Conservation (phyloP, 176 grass and related monocot species). For the Canna indica region DNA sequence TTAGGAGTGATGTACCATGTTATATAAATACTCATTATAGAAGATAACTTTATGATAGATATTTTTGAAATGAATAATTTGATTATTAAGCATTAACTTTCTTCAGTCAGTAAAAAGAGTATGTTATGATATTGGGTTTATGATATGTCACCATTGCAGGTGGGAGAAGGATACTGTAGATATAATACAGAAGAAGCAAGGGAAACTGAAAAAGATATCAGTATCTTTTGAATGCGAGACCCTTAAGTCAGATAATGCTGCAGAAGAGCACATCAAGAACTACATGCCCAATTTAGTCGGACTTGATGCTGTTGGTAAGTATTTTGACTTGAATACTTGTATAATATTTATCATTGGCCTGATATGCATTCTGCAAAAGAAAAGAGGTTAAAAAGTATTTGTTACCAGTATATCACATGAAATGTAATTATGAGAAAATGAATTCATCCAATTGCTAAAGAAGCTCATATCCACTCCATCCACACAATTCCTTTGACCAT, state of each 20-base stretch:
- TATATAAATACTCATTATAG: too few species aligned
- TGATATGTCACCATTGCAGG: slow-evolving; percentile 22
- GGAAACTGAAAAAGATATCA: slow-evolving; percentile 36
- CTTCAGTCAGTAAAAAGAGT: background rate
- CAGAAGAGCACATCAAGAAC: slow-evolving; percentile 62
- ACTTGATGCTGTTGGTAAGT: slow-evolving; percentile 72
- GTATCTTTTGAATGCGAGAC: slow-evolving; percentile 76
- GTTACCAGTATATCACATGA: background rate
- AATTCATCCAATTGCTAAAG: background rate
- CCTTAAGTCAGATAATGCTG: slow-evolving; percentile 71
- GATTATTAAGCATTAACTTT: background rate
- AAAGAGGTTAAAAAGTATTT: too few species aligned
- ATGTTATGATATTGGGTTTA: background rate
- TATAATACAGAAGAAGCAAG: slow-evolving; percentile 64
- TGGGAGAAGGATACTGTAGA: slow-evolving; percentile 78
- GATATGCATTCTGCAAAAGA: background rate
- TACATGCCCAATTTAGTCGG: slow-evolving; percentile 79
- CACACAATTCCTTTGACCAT: background rate
- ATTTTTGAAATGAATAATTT: background rate
- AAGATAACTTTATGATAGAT: too few species aligned
- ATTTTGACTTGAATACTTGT: slow-evolving; percentile 1
- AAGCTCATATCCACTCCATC: background rate
- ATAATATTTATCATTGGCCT: background rate
- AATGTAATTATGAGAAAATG: background rate
- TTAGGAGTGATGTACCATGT: too few species aligned